Evolutionary conservation across 2,329 filamentous ascomycete species (phyloP).

Genomic region (Aspergillus glaucus): DNA sequence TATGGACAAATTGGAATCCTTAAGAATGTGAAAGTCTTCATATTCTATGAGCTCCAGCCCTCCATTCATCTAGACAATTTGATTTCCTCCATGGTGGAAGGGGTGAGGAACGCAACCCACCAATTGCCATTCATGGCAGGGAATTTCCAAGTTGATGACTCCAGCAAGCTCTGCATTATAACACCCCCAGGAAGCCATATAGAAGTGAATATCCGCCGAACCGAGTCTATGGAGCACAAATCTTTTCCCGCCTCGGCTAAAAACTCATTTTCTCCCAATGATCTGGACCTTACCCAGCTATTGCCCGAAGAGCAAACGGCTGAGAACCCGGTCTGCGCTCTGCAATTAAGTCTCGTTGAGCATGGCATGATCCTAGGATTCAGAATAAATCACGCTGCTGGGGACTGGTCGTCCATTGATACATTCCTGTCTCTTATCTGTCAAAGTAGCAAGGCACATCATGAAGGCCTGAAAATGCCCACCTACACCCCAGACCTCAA

Average conservation of each 20-base stretch:
- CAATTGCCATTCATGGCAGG: conserved; percentile 17
- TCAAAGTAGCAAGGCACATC: conserved; percentile 13
- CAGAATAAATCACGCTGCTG: conserved; percentile 14
- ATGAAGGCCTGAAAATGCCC: conserved; percentile 8
- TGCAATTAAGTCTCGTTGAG: conserved; percentile 17
- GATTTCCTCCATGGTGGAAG: conserved; percentile 11
- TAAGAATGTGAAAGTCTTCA: conserved; percentile 14
- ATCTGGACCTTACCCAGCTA: conserved; percentile 7
- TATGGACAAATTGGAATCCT: conserved; percentile 13
- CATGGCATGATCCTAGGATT: conserved; percentile 15
- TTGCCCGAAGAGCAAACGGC: conserved; percentile 6
- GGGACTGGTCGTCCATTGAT: conserved; percentile 19
- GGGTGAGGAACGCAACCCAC: conserved; percentile 11
- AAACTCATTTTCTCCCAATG: conserved; percentile 8
- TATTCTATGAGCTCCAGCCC: conserved; percentile 15
- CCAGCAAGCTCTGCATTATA: conserved; percentile 11
- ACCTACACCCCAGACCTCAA: conserved; percentile 14
- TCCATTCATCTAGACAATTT: conserved; percentile 5
- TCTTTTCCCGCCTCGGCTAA: conserved; percentile 7
- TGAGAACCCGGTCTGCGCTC: conserved; percentile 10
- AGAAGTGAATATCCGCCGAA: conserved; percentile 5
- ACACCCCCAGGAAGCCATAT: conserved; percentile 3
- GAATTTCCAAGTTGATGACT: conserved; percentile 6
- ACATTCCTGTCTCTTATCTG: conserved; percentile 16
- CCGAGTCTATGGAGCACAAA: conserved; percentile 6